Evolutionary conservation across 2,329 filamentous ascomycete species (phyloP).

Genomic region (Xylariomycetidae sp.): DNA sequence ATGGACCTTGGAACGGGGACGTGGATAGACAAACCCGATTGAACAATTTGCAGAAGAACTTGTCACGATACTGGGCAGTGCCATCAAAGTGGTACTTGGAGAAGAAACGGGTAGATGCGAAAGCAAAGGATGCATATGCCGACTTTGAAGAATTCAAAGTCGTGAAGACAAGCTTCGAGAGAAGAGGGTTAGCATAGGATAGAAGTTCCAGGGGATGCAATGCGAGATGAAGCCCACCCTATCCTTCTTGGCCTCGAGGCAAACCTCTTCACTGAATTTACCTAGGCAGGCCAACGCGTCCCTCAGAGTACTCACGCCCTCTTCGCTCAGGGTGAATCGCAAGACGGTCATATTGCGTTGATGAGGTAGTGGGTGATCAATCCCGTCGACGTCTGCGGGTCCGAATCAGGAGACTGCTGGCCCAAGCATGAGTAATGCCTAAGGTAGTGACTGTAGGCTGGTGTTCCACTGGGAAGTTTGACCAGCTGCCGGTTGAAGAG

Average conservation of each 20-base stretch:
- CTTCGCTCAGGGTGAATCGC: slow-evolving; percentile 67
- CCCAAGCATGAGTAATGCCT: too few relatives aligned
- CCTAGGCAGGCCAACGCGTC: slow-evolving; percentile 68
- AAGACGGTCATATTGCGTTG: slow-evolving; percentile 51
- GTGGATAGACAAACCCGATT: slow-evolving; percentile 48
- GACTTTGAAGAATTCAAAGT: slow-evolving; percentile 76
- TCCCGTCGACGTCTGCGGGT: not conserved
- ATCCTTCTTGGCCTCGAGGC: slow-evolving; percentile 64
- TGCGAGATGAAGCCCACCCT: slow-evolving; percentile 39
- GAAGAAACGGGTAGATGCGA: slow-evolving; percentile 65
- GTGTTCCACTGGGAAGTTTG: too few relatives aligned
- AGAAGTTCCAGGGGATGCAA: not conserved
- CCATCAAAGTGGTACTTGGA: slow-evolving; percentile 63
- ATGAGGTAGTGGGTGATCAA: not conserved
- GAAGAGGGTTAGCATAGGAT: slow-evolving; percentile 7
- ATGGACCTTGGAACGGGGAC: slow-evolving; percentile 1
- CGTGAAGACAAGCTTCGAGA: slow-evolving; percentile 59
- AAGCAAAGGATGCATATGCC: slow-evolving; percentile 67
- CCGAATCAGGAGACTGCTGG: too few relatives aligned
- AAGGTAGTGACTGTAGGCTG: too few relatives aligned
- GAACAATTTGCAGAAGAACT: slow-evolving; percentile 70
- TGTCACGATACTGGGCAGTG: slow-evolving; percentile 42
- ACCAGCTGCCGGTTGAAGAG: too few relatives aligned
- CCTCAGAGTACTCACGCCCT: slow-evolving; percentile 63
- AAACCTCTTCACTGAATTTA: slow-evolving; percentile 76